Conservation (phyloP, 2,329 filamentous ascomycete species). For the Dactylellina parvicollis region DNA sequence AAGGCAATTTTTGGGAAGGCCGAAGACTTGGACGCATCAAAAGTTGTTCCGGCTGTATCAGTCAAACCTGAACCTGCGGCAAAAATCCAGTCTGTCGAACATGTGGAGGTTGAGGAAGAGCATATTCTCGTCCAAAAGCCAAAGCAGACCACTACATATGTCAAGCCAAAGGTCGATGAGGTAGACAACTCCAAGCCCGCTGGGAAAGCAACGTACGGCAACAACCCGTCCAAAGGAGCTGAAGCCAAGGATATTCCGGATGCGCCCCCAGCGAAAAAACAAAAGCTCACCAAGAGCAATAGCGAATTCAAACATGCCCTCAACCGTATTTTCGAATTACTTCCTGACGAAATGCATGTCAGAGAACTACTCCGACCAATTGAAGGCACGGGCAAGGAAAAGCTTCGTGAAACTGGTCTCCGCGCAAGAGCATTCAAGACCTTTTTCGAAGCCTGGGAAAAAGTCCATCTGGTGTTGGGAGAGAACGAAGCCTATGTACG, state of each 20-base stretch:
- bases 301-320: slow-evolving; percentile 56
- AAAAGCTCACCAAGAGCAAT: slow-evolving; percentile 12
- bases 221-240: slow-evolving; percentile 6
- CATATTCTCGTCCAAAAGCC: slow-evolving; percentile 39
- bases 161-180: slow-evolving; percentile 25
- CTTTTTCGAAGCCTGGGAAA: slow-evolving; percentile 63
- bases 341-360: slow-evolving; percentile 60
- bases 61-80: slow-evolving; percentile 12
- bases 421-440: slow-evolving; percentile 62
- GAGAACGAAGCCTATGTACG: slow-evolving; percentile 61
- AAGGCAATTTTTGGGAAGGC: slow-evolving; percentile 35
- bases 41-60: slow-evolving; percentile 12
- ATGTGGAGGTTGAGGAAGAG: slow-evolving; percentile 21
- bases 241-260: neutral
- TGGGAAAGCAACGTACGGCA: slow-evolving; percentile 44
- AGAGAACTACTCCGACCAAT: slow-evolving; percentile 61
- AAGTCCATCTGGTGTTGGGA: slow-evolving; percentile 59
- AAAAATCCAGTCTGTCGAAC: slow-evolving; percentile 6
- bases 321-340: slow-evolving; percentile 57
- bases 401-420: slow-evolving; percentile 62
- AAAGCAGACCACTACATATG: slow-evolving; percentile 35
- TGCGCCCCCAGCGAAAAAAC: neutral
- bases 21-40: neutral
- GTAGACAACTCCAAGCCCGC: slow-evolving; percentile 20
- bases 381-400: slow-evolving; percentile 61